Conservation (phyloP, 1,139 yeast species). For the Groenewaldozyma auringiensis region DNA sequence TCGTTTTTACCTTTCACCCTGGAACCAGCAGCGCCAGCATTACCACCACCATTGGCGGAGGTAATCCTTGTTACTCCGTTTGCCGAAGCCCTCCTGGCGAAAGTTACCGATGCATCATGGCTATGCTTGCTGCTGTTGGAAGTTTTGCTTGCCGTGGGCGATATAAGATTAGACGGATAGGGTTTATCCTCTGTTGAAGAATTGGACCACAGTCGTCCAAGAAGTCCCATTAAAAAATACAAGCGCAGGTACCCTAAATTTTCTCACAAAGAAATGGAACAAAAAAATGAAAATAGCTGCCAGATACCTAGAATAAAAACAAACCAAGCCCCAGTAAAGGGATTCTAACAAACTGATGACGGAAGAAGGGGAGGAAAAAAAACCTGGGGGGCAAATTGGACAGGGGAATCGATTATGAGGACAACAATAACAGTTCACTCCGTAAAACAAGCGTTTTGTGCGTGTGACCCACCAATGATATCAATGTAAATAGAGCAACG, state of each 20-base stretch:
- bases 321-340: not conserved
- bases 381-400: not conserved
- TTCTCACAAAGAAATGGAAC: not conserved
- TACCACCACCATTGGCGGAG: too few relatives aligned
- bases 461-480: too few relatives aligned
- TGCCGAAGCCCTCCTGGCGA: not conserved
- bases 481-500: too few relatives aligned
- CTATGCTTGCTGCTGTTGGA: not conserved
- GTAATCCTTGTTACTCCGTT: not conserved
- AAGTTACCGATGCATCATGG: not conserved
- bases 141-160: not conserved
- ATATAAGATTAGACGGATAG: not conserved
- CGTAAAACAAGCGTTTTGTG: too few relatives aligned
- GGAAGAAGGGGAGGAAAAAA: not conserved
- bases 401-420: not conserved
- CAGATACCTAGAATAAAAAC: not conserved
- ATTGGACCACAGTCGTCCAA: constrained; percentile 12
- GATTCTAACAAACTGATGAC: too few relatives aligned
- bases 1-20: not conserved
- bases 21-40: not conserved
- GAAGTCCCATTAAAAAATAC: constrained; percentile 13
- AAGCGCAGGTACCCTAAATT: too few relatives aligned
- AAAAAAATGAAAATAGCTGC: too few relatives aligned
- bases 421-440: too few relatives aligned
- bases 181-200: constrained; percentile 7